Percentiles rank a stretch among this genome's conserved stretches.
Conservation (phyloP, 169 alveolate genomes). For the Eimeria necatrix region DNA sequence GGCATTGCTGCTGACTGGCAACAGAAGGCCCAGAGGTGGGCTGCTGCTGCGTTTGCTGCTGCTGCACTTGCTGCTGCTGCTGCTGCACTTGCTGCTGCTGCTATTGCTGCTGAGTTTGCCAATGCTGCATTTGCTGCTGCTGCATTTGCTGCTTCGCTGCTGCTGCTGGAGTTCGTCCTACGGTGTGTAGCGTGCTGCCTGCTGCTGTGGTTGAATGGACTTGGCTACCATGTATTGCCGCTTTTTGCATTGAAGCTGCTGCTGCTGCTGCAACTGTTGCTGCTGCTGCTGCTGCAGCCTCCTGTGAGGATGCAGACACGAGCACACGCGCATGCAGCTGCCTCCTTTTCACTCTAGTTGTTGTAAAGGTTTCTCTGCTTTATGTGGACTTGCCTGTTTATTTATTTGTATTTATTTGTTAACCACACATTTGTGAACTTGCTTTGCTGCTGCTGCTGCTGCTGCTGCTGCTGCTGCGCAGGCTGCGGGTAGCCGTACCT, state of each 20-base stretch:
- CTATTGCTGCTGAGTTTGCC: neutral
- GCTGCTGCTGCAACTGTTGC: neutral
- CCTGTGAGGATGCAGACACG: neutral
- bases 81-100: neutral
- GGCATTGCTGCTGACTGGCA: slow-evolving; percentile 73
- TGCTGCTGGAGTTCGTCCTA: no score
- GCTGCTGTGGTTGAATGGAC: no score
- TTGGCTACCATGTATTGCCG: no score
- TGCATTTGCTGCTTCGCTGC: no score
- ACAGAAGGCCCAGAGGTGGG: slow-evolving; percentile 47
- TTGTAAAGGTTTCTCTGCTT: neutral
- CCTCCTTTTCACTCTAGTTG: no score
- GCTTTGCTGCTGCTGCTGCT: slow-evolving; percentile 20
- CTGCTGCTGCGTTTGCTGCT: slow-evolving; percentile 34
- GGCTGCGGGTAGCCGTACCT: slow-evolving; percentile 74
- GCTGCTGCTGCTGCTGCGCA: slow-evolving; percentile 51
- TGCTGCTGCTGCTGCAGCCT: neutral
- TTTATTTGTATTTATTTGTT: no score
- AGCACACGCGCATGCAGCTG: no score
- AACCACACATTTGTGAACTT: no score
- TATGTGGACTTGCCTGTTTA: neutral
- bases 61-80: slow-evolving; percentile 40
- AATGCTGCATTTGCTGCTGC: neutral
- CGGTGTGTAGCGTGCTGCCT: no score
- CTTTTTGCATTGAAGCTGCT: no score